Base-by-base conservation (phyloP, 2,329 filamentous ascomycete genomes). In the Neofusicoccum cordaticola region DNA sequence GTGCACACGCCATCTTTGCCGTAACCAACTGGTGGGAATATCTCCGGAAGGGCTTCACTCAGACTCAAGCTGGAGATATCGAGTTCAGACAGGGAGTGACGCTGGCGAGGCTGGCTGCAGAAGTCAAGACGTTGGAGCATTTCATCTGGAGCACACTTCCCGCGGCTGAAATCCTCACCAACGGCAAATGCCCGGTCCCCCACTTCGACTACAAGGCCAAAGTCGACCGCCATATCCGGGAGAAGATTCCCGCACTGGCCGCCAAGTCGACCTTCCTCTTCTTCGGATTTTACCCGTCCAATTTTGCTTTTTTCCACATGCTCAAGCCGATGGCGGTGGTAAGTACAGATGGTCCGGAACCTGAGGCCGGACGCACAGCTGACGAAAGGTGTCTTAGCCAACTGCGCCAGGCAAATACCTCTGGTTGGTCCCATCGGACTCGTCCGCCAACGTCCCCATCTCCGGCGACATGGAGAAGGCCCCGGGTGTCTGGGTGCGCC, bases 91-190 rank as follows among this genome's bases (percentile, higher is more conserved):
- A 81, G 45, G 80, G 76, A 4, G 78, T 75, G 67, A 82, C 79
- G 44, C 66, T 83, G 4, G 80, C 79, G 74, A 4, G 80, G 80
- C 2, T 81, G 80, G 0, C 72, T 75, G 0, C 65, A 69, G 7
- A 78, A 71, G 0, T 13, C 68, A 22, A 3, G 0, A 76, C 77
- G 0, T 73, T 83, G 0, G 70, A 80, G 63, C 79, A 82, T 65
- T 83, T 77, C 67, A 73, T 83, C 62, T 82, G 80, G 79, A 80
- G 77, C 6, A 82, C 81, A 0, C 72, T 81, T 5, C 81, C 81
- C 0, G 74, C 76, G 37, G 69, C 73, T 4, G 69, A 67, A 39
- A 67, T 65, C 11, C 70, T 77, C 15, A 74, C 73, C 4, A 65
- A 67, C 0, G 79, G 79, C 2, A 39, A 22, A 22, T 22, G 22